Evolutionary conservation across 768 basidiomycete species (phyloP).

Genomic region (Macrolepiota dolichaula): DNA sequence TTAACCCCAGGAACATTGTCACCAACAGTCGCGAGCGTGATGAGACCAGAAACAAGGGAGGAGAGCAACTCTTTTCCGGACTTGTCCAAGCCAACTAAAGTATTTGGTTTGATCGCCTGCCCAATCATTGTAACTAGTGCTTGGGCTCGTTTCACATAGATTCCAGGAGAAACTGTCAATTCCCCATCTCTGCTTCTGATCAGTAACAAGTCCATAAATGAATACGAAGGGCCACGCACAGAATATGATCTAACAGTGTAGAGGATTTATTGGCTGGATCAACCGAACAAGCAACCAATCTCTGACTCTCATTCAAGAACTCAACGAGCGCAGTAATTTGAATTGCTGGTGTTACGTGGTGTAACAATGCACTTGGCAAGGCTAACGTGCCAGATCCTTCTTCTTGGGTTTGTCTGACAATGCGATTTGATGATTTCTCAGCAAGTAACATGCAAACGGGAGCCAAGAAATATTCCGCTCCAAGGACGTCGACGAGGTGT

Average conservation of each 20-base stretch:
- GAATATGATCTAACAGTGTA: conserved; percentile 53
- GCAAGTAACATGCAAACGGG: conserved; percentile 83
- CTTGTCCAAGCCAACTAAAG: conserved; percentile 16
- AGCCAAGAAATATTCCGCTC: conserved; percentile 74
- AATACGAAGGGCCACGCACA: conserved; percentile 36
- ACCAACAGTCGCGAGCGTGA: conserved; percentile 40
- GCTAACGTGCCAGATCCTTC: conserved; percentile 59
- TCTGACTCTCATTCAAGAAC: conserved; percentile 61
- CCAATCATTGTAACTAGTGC: conserved; percentile 66
- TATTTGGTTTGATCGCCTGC: conserved; percentile 38
- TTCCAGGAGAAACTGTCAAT: conserved; percentile 39
- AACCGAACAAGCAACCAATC: conserved; percentile 45
- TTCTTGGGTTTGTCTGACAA: conserved; percentile 56
- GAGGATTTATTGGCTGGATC: conserved; percentile 32
- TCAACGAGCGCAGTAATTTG: conserved; percentile 66
- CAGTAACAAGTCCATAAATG: neutral
- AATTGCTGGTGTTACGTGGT: conserved; percentile 43
- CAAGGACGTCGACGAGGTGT: conserved; percentile 82
- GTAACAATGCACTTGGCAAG: conserved; percentile 65
- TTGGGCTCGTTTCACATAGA: conserved; percentile 58
- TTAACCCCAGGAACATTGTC: conserved; percentile 29
- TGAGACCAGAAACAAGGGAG: conserved; percentile 44
- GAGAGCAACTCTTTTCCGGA: conserved; percentile 28
- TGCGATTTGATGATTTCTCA: conserved; percentile 70
- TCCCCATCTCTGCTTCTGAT: conserved; percentile 54